Percentiles rank a stretch among this genome's conserved stretches.
phyloP scores from a whole-genome alignment of 768 basidiomycete genomes.

The Tricholoma flavovirens region DNA sequence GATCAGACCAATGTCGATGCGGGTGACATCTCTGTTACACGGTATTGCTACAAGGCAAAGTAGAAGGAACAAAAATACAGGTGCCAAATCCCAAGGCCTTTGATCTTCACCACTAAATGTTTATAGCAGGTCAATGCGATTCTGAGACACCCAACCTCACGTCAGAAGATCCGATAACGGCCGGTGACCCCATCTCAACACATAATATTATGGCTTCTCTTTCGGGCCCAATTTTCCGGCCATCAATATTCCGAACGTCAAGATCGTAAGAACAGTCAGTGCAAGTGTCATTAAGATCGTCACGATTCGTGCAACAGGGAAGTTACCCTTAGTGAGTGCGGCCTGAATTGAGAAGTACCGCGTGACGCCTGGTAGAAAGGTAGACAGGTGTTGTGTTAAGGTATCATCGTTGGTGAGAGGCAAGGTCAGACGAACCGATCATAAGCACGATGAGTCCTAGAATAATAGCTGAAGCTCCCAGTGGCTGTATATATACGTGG shows the following conservation, averaged over 20 bases:
- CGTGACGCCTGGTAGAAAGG: conserved; percentile 12
- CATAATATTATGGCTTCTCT: neutral
- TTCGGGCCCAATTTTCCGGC: conserved; percentile 14
- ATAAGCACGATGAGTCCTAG: conserved; percentile 16
- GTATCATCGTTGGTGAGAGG: neutral
- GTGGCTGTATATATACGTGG: conserved; percentile 17
- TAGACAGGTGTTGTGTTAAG: neutral
- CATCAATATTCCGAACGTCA: conserved; percentile 16
- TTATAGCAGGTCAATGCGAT: too few species aligned
- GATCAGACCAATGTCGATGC: too few species aligned
- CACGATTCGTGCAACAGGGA: conserved; percentile 16
- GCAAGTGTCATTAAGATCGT: conserved; percentile 12
- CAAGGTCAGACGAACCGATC: conserved; percentile 11
- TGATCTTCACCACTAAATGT: too few species aligned
- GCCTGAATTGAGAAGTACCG: conserved; percentile 20
- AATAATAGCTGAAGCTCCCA: conserved; percentile 17
- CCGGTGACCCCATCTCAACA: neutral
- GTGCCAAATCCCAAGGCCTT: too few species aligned
- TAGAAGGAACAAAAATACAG: too few species aligned
- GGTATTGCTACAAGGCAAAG: too few species aligned
- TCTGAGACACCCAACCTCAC: too few species aligned
- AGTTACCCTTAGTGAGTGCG: conserved; percentile 18
- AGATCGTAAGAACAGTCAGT: conserved; percentile 12
- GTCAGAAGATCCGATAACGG: neutral
- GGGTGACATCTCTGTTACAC: too few species aligned